Evolutionary conservation across 306 rosid species (phyloP).

Genomic region (Prunus dulcis): DNA sequence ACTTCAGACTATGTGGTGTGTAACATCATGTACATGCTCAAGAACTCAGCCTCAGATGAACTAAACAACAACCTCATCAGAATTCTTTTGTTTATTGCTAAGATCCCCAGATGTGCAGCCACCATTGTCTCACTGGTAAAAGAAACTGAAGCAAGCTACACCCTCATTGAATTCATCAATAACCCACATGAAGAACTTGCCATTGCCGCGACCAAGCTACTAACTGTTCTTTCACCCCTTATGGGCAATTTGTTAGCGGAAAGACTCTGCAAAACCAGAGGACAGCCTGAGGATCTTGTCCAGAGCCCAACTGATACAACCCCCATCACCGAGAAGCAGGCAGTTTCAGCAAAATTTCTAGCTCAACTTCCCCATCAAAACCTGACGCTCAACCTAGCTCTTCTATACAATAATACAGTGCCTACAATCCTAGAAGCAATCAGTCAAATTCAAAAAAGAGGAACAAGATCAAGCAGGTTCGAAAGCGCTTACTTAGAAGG

Average conservation of each 20-base stretch:
- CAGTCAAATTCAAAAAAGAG: conserved; percentile 27
- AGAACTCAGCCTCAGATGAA: conserved; percentile 42
- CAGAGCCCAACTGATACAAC: conserved; percentile 11
- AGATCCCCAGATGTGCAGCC: conserved; percentile 27
- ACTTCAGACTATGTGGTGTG: conserved; percentile 35
- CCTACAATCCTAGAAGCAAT: conserved; percentile 36
- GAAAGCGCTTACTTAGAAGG: conserved; percentile 30
- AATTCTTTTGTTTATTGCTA: conserved; percentile 32
- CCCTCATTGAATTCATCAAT: conserved; percentile 31
- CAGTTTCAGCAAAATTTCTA: conserved; percentile 39
- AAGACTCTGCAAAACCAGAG: conserved; percentile 34
- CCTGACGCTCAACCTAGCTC: conserved; percentile 34
- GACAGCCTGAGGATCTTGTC: conserved; percentile 37
- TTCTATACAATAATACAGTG: conserved; percentile 29
- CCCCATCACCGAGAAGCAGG: conserved; percentile 40
- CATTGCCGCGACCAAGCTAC: conserved; percentile 31
- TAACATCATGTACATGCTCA: conserved; percentile 39
- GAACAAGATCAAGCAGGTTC: conserved; percentile 31
- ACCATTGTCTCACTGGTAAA: conserved; percentile 29
- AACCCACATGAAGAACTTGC: conserved; percentile 31
- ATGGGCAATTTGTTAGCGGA: conserved; percentile 34
- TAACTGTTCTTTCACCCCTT: conserved; percentile 33
- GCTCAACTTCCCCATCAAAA: conserved; percentile 43
- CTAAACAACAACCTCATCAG: conserved; percentile 32
- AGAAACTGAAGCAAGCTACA: conserved; percentile 36